Evolutionary conservation across 2,329 filamentous ascomycete species (phyloP), one percentile per base, ranked within the genome.

Genomic region (Penicillium sp.): DNA sequence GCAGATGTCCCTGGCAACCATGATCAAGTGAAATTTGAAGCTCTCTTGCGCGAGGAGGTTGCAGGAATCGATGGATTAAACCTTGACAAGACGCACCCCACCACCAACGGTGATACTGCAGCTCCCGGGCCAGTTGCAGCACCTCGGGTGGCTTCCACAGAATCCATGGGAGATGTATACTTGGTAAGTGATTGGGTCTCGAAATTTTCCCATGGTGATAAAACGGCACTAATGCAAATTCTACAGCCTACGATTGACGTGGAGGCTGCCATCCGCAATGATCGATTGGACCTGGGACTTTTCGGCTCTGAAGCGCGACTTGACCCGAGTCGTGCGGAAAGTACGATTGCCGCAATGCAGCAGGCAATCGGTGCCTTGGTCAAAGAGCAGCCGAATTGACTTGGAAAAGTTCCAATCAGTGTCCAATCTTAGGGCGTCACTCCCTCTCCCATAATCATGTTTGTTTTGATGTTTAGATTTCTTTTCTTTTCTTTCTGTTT

Each of bases 191-290:
- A 46, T 30, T 32, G 10, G 11, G 11, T 23, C 12, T 13, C 25
- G 12, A 11, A 27, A 27, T 11, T 6, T 13, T 33, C 38, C 16
- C 10, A 36, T 18, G 27, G 12, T 28, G 20, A 41, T 13, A n/a
- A 45, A 13, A 13, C 15, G 38, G 30, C 20, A 40, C 36, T 50
- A 44, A 48, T 41, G 37, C 39, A 39, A 37, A 37, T 47, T 31
- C 31, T 49, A 44, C 39, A 54, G 51, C 45, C 51, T 41, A 54
- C 50, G 27, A 45, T 54, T 13, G 51, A 54, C 22, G 48, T 54
- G 17, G 51, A 54, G 35, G 51, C 51, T 3, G 51, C 51, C 8
- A 42, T 54, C 25, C 51, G 51, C 25, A 36, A 51, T 5, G 48
- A 35, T 16, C 30, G 31, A 15, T 36, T 54, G 28, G 51, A 54